Evolutionary conservation across 2,329 filamentous ascomycete species (phyloP).

Genomic region (Colletotrichum plurivorum): DNA sequence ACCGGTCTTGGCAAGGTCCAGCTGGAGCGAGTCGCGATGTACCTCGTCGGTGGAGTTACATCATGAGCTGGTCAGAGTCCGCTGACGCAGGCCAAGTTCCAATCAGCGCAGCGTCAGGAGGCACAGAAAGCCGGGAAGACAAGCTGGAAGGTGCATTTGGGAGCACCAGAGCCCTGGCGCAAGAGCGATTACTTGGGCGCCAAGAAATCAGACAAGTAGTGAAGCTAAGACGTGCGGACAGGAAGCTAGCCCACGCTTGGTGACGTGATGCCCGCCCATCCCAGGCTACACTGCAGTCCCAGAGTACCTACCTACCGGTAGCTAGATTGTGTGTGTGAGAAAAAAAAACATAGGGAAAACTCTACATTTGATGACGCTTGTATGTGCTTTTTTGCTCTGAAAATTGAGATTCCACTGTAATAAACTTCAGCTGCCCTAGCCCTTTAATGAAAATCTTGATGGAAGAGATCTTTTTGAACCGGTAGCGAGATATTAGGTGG

Average conservation of each 20-base stretch:
- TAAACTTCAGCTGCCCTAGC: too few species aligned
- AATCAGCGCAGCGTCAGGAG: conserved; percentile 17
- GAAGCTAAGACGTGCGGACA: conserved; percentile 20
- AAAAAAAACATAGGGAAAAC: too few species aligned
- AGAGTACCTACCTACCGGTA: too few species aligned
- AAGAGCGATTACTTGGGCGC: conserved; percentile 6
- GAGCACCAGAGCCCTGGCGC: background rate
- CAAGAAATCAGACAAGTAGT: conserved; percentile 35
- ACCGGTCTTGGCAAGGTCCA: conserved; percentile 31
- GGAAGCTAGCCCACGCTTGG: conserved; percentile 33
- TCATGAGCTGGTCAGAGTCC: conserved; percentile 35
- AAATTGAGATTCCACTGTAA: too few species aligned
- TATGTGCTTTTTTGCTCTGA: too few species aligned
- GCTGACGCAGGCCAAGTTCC: conserved; percentile 41
- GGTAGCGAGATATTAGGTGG: too few species aligned
- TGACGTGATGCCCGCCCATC: conserved; percentile 35
- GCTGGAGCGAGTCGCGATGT: conserved; percentile 26
- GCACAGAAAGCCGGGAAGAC: conserved; percentile 15
- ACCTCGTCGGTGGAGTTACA: conserved; percentile 32
- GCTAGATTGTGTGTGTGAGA: too few species aligned
- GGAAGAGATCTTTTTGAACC: too few species aligned
- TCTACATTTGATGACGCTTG: too few species aligned
- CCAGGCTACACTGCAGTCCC: background rate
- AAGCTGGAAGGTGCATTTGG: background rate
- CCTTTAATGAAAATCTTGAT: too few species aligned